These are phyloP conservation scores for Vitis labrusca DNA, from an alignment of 164 flowering plant species.

Conservation along the genomic window DNA sequence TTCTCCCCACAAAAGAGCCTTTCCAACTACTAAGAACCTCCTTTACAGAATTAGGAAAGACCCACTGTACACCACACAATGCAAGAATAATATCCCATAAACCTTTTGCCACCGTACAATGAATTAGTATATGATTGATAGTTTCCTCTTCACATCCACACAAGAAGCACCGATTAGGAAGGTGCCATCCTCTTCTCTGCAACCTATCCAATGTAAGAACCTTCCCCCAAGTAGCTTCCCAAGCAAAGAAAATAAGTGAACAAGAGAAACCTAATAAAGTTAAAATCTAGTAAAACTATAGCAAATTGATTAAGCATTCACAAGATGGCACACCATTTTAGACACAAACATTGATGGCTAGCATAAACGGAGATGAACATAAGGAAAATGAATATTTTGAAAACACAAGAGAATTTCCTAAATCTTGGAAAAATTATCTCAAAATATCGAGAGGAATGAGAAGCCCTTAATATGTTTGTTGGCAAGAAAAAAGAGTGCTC, in stretches of 20 bases:
- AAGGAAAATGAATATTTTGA: neutral
- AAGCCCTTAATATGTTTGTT: neutral
- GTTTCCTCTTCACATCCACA: too few relatives aligned
- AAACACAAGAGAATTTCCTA: neutral
- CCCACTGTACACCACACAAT: too few relatives aligned
- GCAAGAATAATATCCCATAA: too few relatives aligned
- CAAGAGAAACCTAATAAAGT: neutral
- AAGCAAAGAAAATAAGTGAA: conserved; percentile 1
- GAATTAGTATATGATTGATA: too few relatives aligned
- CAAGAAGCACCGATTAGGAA: too few relatives aligned
- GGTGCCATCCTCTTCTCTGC: too few relatives aligned
- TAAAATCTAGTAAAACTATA: neutral
- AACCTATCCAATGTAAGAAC: too few relatives aligned
- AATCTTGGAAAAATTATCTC: neutral
- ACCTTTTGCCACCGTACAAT: too few relatives aligned
- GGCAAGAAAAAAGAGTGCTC: neutral
- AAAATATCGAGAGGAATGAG: neutral
- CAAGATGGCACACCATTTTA: neutral
- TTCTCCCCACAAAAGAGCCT: too few relatives aligned
- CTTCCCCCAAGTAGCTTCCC: too few relatives aligned
- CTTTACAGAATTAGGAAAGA: too few relatives aligned
- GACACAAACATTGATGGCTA: neutral
- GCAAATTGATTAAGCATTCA: neutral
- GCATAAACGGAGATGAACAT: neutral
- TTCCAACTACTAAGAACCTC: too few relatives aligned